Percentiles rank a stretch among this genome's conserved stretches.
These are phyloP conservation scores for Saturnispora silvae DNA, from an alignment of 805 yeast species.

Conservation along the genomic window DNA sequence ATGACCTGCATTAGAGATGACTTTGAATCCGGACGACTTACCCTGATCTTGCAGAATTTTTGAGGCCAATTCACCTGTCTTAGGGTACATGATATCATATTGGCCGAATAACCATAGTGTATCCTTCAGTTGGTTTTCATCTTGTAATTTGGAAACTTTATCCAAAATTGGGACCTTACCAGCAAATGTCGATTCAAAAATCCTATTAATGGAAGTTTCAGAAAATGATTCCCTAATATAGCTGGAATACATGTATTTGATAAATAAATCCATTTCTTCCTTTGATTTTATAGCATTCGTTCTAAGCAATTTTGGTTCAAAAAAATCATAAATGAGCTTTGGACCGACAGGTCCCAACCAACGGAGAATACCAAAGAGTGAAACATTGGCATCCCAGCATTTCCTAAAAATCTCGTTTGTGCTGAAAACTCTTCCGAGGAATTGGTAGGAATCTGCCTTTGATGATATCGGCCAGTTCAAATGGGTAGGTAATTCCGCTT, in stretches of 20 bases:
- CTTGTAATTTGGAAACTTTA: constrained; percentile 27
- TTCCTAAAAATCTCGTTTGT: constrained; percentile 25
- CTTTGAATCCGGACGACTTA: constrained; percentile 25
- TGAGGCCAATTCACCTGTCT: constrained; percentile 42
- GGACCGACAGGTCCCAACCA: constrained; percentile 31
- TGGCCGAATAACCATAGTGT: constrained; percentile 53
- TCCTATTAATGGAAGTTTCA: constrained; percentile 32
- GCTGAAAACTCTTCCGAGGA: constrained; percentile 38
- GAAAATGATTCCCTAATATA: constrained; percentile 24
- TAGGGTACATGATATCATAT: constrained; percentile 64
- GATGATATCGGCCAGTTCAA: constrained; percentile 27
- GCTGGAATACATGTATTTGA: constrained; percentile 26
- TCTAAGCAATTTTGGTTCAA: constrained; percentile 23
- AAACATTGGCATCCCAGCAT: constrained; percentile 34
- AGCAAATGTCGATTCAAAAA: constrained; percentile 47
- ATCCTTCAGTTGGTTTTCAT: constrained; percentile 22
- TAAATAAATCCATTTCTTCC: constrained; percentile 22
- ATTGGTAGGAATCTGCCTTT: constrained; percentile 34
- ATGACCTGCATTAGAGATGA: constrained; percentile 57
- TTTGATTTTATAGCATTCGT: constrained; percentile 16
- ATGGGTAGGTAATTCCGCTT: constrained; percentile 8
- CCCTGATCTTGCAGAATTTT: constrained; percentile 16
- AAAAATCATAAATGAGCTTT: constrained; percentile 18
- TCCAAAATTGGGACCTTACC: constrained; percentile 61
- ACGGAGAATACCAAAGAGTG: constrained; percentile 39